Base-by-base conservation (phyloP, 2,329 filamentous ascomycete species). In the Colletotrichum filicis region DNA sequence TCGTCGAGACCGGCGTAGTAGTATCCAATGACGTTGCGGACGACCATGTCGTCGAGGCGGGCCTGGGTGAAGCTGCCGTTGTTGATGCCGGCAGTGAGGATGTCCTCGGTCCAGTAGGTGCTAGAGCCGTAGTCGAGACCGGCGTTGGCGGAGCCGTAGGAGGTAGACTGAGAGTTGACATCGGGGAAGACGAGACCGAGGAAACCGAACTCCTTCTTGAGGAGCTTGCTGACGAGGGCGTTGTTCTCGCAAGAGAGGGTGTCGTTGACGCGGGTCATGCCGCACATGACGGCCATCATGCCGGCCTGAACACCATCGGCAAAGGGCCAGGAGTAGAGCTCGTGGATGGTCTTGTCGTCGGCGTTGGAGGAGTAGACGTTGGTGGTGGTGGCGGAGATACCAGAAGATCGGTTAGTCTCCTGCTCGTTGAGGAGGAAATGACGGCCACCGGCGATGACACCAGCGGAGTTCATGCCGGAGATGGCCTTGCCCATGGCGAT, bases 361-460 rank as follows among this genome's bases (percentile, higher is more conserved):
- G 85, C 85, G 66, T 86, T 87, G 74, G 87, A 87, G 12, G 79
- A 82, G 52, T 85, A 88, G 32, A 89, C 84, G 75, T 88, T 85
- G 0, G 87, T 88, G 46, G 91, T 80, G 62, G 89, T 86, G 66
- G 84, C 84, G 74, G 90, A 85, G 0, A 90, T 87, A 8, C 85
- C 85, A 79, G 88, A 88, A 1, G 79, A 77, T n/a, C 89, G 85
- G 79, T 86, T 86, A 76, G 90, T 87, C 78, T 91, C 89, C 76
- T 90, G 88, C 76, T 91, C 89, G 75, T 91, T 91, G 79, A 88
- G 89, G 26, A 90, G 85, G 78, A 90, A 91, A 79, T 91, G 89
- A 82, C 91, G 91, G 74, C 90, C 83, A 1, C 87, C 87, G 4
- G 89, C 88, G 75, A 87, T 86, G 49, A 91, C 84, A 11, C 88